Evolutionary conservation across 2,329 filamentous ascomycete genomes (phyloP), one percentile per base, ranked within the genome.

Genomic region (Septoria linicola): DNA sequence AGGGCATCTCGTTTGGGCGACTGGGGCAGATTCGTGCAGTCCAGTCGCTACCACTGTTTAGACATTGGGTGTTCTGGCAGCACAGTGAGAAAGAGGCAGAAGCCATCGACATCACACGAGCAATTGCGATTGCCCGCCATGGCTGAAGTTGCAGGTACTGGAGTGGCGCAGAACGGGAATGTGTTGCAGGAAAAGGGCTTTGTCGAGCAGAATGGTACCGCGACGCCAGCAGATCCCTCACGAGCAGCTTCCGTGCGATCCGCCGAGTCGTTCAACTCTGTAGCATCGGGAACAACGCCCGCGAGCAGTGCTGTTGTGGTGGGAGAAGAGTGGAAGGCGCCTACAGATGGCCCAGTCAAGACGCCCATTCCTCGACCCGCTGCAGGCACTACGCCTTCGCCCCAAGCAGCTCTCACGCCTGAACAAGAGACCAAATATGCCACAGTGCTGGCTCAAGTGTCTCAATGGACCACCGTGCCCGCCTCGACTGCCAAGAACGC

Each of bases 371-470:
- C 63, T 8, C 47, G 53, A 17, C 66, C 66, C 11, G 45, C 63
- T 11, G 72, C 84, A 1, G 72, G 73, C 30, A 79, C 80, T 67
- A 81, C 79, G 51, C 82, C 87, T 2, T 10, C 67, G 23, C 36
- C 80, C 4, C 76, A 77, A 8, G 70, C 81, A 4, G 70, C 78
- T 51, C 80, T 96, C 62, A 90, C 84, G 8, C 66, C 80, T 8
- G 89, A 95, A 30, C 88, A 97, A 72, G 73, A 88, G 66, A 69
- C 78, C 59, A 96, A 96, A 73, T 97, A 96, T 73, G 80, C 85
- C 36, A 75, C 82, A 58, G 78, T 97, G 43, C 80, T 97, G 39
- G 76, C 80, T 40, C 79, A 80, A 46, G 89, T 84, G 37, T 84
- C 80, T 58, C 73, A 75, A 62, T 95, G 90, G 87, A 82, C 80